These are phyloP conservation scores for Tetrahymena thermophila DNA, from an alignment of 73 alveolate genomes.

Conservation along the genomic window DNA sequence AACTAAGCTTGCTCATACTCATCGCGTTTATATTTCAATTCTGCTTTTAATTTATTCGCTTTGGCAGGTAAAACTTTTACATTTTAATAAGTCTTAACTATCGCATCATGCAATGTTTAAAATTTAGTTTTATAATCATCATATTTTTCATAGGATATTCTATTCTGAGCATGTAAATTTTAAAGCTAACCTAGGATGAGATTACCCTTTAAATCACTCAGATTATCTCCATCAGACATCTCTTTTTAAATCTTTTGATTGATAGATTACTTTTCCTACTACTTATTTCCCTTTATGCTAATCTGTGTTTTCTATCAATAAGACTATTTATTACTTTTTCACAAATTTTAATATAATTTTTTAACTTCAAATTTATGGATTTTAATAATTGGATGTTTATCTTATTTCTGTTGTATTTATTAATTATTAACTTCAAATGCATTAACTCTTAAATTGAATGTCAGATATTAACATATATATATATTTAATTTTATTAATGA, in stretches of 20 bases:
- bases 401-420: not conserved
- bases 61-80: slow-evolving; percentile 40
- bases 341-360: not conserved
- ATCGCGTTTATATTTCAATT: slow-evolving; percentile 8
- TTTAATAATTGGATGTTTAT: not conserved
- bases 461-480: not conserved
- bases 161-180: slow-evolving; percentile 17
- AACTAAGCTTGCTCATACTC: not conserved
- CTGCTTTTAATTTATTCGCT: slow-evolving; percentile 44
- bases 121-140: slow-evolving; percentile 49
- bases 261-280: not conserved
- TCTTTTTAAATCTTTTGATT: not conserved
- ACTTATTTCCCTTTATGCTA: not conserved
- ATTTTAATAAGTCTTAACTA: slow-evolving; percentile 48
- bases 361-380: not conserved
- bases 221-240: not conserved
- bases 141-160: slow-evolving; percentile 27
- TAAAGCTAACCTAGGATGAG: not conserved
- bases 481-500: too few species aligned
- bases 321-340: not conserved
- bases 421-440: not conserved
- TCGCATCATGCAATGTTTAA: slow-evolving; percentile 45
- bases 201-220: not conserved
- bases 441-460: not conserved
- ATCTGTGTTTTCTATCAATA: not conserved